Percentiles rank a stretch among this genome's conserved stretches.
phyloP scores from a whole-genome alignment of 495 filamentous ascomycete species.

The Pyronema domesticum region DNA sequence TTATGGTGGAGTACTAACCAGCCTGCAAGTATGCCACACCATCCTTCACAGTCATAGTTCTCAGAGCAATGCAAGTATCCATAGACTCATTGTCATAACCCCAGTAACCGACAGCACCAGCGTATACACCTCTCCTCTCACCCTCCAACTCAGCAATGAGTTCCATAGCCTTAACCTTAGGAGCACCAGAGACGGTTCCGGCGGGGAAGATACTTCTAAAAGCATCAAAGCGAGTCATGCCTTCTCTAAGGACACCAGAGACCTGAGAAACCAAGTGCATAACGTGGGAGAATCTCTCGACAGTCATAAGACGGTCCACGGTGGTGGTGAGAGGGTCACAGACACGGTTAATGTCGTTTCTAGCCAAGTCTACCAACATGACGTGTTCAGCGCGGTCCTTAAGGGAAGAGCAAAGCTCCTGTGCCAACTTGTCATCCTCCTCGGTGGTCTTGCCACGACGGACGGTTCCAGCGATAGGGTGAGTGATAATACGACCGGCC shows the following conservation, averaged over 20 bases:
- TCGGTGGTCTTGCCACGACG: slow-evolving; percentile 61
- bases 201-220: slow-evolving; percentile 93
- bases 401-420: slow-evolving; percentile 56
- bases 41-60: slow-evolving; percentile 90
- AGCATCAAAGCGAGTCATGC: slow-evolving; percentile 82
- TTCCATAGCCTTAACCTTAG: slow-evolving; percentile 93
- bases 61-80: slow-evolving; percentile 96
- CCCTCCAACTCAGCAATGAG: slow-evolving; percentile 84
- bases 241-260: slow-evolving; percentile 62
- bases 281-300: slow-evolving; percentile 89
- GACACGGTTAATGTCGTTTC: slow-evolving; percentile 92
- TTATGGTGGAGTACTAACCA: slow-evolving; percentile 28
- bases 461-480: slow-evolving; percentile 92
- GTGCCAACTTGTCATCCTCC: slow-evolving; percentile 64
- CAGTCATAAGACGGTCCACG: slow-evolving; percentile 86
- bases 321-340: slow-evolving; percentile 77
- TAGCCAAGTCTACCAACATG: slow-evolving; percentile 94
- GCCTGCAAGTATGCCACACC: slow-evolving; percentile 84
- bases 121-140: slow-evolving; percentile 89
- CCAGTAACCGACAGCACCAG: slow-evolving; percentile 91
- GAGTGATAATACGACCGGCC: slow-evolving; percentile 74
- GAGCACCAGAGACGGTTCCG: slow-evolving; percentile 82
- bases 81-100: slow-evolving; percentile 72
- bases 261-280: slow-evolving; percentile 95
- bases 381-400: slow-evolving; percentile 97